Evolutionary conservation across 768 basidiomycete species (phyloP).

Genomic region (Psilocybe cubensis): DNA sequence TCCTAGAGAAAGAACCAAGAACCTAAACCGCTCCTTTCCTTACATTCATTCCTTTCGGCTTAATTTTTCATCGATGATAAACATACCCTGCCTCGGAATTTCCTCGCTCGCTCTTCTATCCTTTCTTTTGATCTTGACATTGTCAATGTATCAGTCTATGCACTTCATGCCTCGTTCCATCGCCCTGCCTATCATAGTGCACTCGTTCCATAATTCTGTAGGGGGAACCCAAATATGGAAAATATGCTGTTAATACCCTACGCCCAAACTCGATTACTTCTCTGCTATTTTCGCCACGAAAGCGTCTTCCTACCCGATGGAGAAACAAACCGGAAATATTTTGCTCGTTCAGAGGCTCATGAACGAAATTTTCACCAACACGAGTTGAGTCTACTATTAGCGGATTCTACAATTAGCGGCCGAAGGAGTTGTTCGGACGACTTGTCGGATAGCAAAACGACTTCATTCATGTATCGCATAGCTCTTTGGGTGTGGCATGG

Average conservation of each 20-base stretch:
- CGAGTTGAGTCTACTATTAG: background rate
- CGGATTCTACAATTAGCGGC: background rate
- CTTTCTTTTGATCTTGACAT: conserved; percentile 5
- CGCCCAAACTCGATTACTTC: background rate
- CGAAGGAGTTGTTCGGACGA: conserved; percentile 10
- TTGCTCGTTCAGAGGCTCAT: background rate
- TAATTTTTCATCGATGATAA: conserved; percentile 21
- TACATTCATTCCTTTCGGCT: conserved; percentile 9
- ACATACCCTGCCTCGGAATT: conserved; percentile 17
- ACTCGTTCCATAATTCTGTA: conserved; percentile 11
- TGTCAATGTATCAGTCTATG: conserved; percentile 8
- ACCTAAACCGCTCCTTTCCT: conserved; percentile 7
- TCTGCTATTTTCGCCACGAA: background rate
- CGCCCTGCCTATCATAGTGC: conserved; percentile 18
- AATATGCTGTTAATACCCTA: conserved; percentile 12
- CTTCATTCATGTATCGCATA: conserved; percentile 1
- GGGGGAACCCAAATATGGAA: conserved; percentile 17
- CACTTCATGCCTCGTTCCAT: conserved; percentile 6
- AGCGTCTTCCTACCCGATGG: conserved; percentile 1
- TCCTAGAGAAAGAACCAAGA: conserved; percentile 20
- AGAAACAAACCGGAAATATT: background rate
- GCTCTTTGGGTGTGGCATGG: background rate
- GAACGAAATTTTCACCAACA: background rate
- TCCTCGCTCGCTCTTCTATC: conserved; percentile 7
- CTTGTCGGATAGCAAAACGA: background rate